phyloP scores from a whole-genome alignment of 1,284 basidiomycete genomes.

The Cryptococcus wingfieldii region DNA sequence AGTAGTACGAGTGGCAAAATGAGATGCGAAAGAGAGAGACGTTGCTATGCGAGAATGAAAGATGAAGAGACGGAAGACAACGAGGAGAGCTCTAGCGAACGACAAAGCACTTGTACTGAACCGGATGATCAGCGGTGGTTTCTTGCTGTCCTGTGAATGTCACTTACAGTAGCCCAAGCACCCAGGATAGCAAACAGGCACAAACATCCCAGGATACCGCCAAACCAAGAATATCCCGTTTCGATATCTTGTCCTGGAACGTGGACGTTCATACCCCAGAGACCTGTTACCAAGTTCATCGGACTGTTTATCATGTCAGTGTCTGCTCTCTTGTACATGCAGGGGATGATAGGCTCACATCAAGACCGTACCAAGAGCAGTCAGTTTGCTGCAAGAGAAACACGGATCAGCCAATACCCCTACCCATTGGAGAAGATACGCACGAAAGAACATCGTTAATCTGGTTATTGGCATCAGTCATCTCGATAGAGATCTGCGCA shows the following conservation, averaged over 20 bases:
- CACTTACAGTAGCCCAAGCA: slow-evolving; percentile 65
- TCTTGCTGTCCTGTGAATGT: too few relatives aligned
- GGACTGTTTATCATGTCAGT: slow-evolving; percentile 50
- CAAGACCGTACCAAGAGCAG: slow-evolving; percentile 94
- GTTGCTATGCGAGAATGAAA: too few relatives aligned
- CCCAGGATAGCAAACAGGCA: slow-evolving; percentile 73
- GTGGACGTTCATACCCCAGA: slow-evolving; percentile 47
- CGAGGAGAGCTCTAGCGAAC: slow-evolving; percentile 6
- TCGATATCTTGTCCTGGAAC: slow-evolving; percentile 74
- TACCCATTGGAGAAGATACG: slow-evolving; percentile 7
- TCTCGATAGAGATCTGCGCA: slow-evolving; percentile 96
- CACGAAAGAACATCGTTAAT: slow-evolving; percentile 89
- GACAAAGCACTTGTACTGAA: slow-evolving; percentile 21
- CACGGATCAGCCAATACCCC: not conserved
- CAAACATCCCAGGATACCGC: slow-evolving; percentile 72
- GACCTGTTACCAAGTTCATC: slow-evolving; percentile 91
- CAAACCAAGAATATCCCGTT: slow-evolving; percentile 69
- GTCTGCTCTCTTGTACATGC: not conserved
- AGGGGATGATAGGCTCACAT: slow-evolving; percentile 54
- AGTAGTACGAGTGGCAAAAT: not conserved
- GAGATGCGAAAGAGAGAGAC: not conserved
- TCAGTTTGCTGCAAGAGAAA: slow-evolving; percentile 70
- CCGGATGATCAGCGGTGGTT: not conserved
- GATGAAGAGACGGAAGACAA: not conserved
- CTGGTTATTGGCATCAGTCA: slow-evolving; percentile 99